phyloP scores from a whole-genome alignment of 768 basidiomycete genomes.

The Boletus bicolor region DNA sequence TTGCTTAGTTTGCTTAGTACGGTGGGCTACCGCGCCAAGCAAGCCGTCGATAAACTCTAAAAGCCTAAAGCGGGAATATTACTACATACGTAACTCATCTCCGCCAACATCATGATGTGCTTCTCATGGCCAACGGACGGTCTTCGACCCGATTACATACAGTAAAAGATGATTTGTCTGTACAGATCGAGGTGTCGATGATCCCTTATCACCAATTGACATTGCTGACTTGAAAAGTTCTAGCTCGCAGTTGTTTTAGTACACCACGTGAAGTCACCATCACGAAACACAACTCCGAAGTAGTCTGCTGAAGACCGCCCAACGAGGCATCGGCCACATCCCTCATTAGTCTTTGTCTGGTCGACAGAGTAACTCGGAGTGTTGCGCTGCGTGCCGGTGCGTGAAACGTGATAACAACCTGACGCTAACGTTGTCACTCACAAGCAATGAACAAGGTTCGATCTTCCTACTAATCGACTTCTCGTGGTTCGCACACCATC shows the following conservation, averaged over 20 bases:
- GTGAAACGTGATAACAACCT: too few species aligned
- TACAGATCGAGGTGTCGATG: not conserved
- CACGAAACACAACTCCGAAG: not conserved
- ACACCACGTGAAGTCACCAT: not conserved
- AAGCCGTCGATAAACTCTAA: too few species aligned
- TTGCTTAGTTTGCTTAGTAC: too few species aligned
- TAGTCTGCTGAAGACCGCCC: too few species aligned
- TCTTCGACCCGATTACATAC: not conserved
- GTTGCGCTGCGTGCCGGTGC: not conserved
- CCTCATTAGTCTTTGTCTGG: too few species aligned
- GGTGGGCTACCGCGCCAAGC: too few species aligned
- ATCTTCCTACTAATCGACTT: not conserved
- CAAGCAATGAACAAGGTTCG: not conserved
- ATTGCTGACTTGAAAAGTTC: not conserved
- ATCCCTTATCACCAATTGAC: not conserved
- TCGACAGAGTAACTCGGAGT: not conserved
- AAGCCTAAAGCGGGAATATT: not conserved
- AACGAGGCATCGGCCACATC: too few species aligned
- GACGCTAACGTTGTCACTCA: not conserved
- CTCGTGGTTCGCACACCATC: not conserved
- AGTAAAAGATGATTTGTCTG: not conserved
- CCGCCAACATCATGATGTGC: too few species aligned
- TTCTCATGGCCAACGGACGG: not conserved
- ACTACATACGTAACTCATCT: not conserved
- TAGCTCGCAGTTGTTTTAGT: not conserved